Evolutionary conservation across 768 basidiomycete species (phyloP).

Genomic region (Auriculariales sp.): DNA sequence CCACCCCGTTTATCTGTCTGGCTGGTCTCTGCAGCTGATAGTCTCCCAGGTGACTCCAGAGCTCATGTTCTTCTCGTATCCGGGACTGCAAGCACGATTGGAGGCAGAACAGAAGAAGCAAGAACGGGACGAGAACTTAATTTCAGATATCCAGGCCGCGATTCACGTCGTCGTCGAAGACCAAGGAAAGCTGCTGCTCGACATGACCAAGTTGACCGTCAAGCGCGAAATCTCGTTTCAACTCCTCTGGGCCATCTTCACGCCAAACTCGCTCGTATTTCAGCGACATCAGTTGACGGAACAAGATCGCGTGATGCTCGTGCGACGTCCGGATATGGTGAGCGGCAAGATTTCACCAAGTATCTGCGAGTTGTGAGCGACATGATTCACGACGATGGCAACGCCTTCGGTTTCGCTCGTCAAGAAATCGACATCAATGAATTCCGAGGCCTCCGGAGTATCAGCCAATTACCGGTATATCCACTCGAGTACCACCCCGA

Average conservation of each 20-base stretch:
- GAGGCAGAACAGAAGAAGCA: slow-evolving; percentile 8
- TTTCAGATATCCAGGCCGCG: slow-evolving; percentile 10
- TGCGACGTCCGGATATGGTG: not conserved
- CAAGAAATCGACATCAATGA: slow-evolving; percentile 4
- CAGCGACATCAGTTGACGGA: slow-evolving; percentile 7
- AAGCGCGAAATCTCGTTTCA: slow-evolving; percentile 13
- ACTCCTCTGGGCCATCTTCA: slow-evolving; percentile 19
- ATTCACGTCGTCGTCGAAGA: slow-evolving; percentile 10
- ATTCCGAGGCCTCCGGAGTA: slow-evolving; percentile 11
- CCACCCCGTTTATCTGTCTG: not conserved
- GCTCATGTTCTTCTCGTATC: slow-evolving; percentile 9
- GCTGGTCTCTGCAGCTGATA: no score
- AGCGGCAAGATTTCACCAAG: not conserved
- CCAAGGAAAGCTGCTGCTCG: slow-evolving; percentile 7
- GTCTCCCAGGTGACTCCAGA: no score
- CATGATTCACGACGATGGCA: slow-evolving; percentile 10
- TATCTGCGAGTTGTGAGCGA: slow-evolving; percentile 8
- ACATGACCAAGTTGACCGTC: slow-evolving; percentile 8
- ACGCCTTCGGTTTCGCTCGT: slow-evolving; percentile 8
- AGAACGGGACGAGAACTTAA: slow-evolving; percentile 5
- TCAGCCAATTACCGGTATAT: slow-evolving; percentile 9
- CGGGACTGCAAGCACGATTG: slow-evolving; percentile 7
- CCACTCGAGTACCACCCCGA: slow-evolving; percentile 10
- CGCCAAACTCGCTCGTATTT: slow-evolving; percentile 12
- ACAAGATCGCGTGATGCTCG: slow-evolving; percentile 7